Conservation (phyloP, 1,139 yeast species). For the Yamadazyma atlantica region DNA sequence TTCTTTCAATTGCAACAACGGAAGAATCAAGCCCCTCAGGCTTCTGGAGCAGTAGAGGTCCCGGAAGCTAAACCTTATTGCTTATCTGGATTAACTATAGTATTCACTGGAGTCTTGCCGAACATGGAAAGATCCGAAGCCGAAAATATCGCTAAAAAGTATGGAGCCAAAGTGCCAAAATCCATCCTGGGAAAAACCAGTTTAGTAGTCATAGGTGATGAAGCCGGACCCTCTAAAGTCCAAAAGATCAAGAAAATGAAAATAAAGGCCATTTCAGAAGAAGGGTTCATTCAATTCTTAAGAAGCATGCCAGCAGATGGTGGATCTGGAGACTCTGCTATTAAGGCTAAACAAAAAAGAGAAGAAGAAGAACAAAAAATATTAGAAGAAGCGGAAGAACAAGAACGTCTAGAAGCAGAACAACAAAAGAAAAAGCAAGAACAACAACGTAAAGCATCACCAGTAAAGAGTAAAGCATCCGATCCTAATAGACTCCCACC, state of each 20-base stretch:
- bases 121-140: slow-evolving; percentile 74
- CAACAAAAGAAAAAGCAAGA: slow-evolving; percentile 23
- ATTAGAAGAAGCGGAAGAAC: slow-evolving; percentile 46
- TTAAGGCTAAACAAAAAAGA: slow-evolving; percentile 66
- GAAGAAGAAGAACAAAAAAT: slow-evolving; percentile 61
- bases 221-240: slow-evolving; percentile 96
- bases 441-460: slow-evolving; percentile 29
- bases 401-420: slow-evolving; percentile 17
- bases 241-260: slow-evolving; percentile 70
- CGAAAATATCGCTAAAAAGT: slow-evolving; percentile 72
- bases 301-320: slow-evolving; percentile 89
- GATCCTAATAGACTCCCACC: slow-evolving; percentile 15
- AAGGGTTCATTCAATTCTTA: slow-evolving; percentile 76
- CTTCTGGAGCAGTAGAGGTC: slow-evolving; percentile 35
- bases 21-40: slow-evolving; percentile 34
- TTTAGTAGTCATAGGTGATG: slow-evolving; percentile 88
- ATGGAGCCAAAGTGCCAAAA: slow-evolving; percentile 93
- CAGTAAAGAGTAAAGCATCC: slow-evolving; percentile 8
- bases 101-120: slow-evolving; percentile 89
- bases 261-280: slow-evolving; percentile 82
- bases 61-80: slow-evolving; percentile 85
- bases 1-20: slow-evolving; percentile 48
- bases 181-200: slow-evolving; percentile 85
- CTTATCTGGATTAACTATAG: slow-evolving; percentile 82
- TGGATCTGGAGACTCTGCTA: slow-evolving; percentile 78